Conservation (phyloP, 2,329 filamentous ascomycete species). For the Aspergillus novoparasiticus region DNA sequence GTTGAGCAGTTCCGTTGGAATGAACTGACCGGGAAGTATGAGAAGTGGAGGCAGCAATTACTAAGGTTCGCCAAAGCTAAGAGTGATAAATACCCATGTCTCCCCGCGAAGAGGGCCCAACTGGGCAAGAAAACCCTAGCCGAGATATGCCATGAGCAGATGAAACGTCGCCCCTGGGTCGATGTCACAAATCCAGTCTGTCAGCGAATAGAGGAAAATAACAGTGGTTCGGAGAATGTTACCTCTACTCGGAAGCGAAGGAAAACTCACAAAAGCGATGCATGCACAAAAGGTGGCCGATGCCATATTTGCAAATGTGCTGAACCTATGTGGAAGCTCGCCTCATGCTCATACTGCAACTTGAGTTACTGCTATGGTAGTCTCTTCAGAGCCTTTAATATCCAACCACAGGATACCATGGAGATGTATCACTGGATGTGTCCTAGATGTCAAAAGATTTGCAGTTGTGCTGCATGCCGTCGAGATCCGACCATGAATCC, state of each 20-base stretch:
- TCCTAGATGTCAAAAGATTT: slow-evolving; percentile 81
- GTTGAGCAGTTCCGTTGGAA: slow-evolving; percentile 91
- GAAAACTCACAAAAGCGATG: slow-evolving; percentile 55
- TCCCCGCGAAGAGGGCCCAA: slow-evolving; percentile 69
- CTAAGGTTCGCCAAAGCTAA: slow-evolving; percentile 71
- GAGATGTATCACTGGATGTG: slow-evolving; percentile 84
- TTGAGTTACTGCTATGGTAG: slow-evolving; percentile 90
- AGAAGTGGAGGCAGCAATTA: slow-evolving; percentile 78
- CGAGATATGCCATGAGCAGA: slow-evolving; percentile 90
- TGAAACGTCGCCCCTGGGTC: slow-evolving; percentile 76
- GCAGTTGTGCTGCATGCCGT: slow-evolving; percentile 82
- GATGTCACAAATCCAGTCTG: slow-evolving; percentile 69
- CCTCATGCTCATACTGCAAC: slow-evolving; percentile 74
- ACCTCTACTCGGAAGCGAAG: slow-evolving; percentile 65
- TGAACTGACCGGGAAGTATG: slow-evolving; percentile 75
- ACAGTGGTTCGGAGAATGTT: slow-evolving; percentile 59
- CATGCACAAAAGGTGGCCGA: slow-evolving; percentile 52
- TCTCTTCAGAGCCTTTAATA: slow-evolving; percentile 86
- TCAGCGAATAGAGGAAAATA: slow-evolving; percentile 33
- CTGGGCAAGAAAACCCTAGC: slow-evolving; percentile 78
- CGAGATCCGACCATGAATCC: slow-evolving; percentile 69
- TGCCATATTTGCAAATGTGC: slow-evolving; percentile 85
- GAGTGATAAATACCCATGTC: slow-evolving; percentile 59
- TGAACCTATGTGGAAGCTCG: slow-evolving; percentile 83
- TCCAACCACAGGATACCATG: slow-evolving; percentile 81